These are phyloP conservation scores for Gnomoniopsis smithogilvyi DNA, from an alignment of 2,329 filamentous ascomycete species.

Conservation along the genomic window DNA sequence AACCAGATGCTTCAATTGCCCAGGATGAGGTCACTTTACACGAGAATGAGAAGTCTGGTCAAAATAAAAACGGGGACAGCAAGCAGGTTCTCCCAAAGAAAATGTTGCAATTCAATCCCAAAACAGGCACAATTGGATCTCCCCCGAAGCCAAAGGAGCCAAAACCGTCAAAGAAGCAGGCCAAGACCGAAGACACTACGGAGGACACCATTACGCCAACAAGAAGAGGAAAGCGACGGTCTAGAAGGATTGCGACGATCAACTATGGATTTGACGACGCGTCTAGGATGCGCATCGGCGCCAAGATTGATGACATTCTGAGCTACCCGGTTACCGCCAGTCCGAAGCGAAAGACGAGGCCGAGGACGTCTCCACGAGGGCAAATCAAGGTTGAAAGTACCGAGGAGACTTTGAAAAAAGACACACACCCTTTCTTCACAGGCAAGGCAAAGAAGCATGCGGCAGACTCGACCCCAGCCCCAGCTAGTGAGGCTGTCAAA, in stretches of 20 bases:
- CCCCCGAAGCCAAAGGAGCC: constrained; percentile 52
- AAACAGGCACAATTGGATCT: constrained; percentile 60
- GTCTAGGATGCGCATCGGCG: constrained; percentile 47
- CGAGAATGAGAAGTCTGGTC: not conserved
- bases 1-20: not conserved
- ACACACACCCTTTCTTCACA: constrained; percentile 64
- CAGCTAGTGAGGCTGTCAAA: constrained; percentile 21
- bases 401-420: constrained; percentile 25
- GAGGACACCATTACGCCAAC: constrained; percentile 22
- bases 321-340: constrained; percentile 20
- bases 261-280: constrained; percentile 53
- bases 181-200: constrained; percentile 15
- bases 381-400: constrained; percentile 26
- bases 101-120: constrained; percentile 54
- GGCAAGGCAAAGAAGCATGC: constrained; percentile 42
- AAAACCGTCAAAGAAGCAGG: constrained; percentile 12
- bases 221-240: constrained; percentile 32
- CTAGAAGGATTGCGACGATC: constrained; percentile 48
- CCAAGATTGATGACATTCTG: constrained; percentile 63
- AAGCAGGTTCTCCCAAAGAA: constrained; percentile 35
- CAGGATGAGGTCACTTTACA: not conserved
- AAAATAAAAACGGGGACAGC: not conserved
- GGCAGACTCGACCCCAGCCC: not conserved
- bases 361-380: constrained; percentile 14
- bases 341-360: constrained; percentile 16